Conservation (phyloP, 257 asterid species). For the Fraxinus quadrangulata region DNA sequence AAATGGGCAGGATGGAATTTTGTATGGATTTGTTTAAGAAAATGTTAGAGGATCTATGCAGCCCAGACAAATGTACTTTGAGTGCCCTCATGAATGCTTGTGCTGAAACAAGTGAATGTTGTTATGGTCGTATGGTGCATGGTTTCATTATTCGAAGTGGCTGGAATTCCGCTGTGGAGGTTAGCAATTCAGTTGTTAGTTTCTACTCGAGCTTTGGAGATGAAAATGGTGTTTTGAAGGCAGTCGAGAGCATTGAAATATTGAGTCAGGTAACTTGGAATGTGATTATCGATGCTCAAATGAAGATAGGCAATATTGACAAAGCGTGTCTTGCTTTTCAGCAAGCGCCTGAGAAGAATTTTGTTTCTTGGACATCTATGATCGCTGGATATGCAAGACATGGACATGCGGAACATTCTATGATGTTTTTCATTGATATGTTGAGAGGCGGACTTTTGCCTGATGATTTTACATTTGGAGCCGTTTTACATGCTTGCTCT, state of each 20-base stretch:
- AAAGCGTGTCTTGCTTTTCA: slow-evolving; percentile 49
- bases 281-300: slow-evolving; percentile 62
- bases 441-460: slow-evolving; percentile 41
- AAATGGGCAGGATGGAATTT: slow-evolving; percentile 38
- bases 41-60: slow-evolving; percentile 54
- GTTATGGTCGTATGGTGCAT: slow-evolving; percentile 46
- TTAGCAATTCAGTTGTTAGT: slow-evolving; percentile 63
- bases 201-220: slow-evolving; percentile 48
- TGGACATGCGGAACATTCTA: slow-evolving; percentile 53
- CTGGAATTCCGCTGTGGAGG: slow-evolving; percentile 66
- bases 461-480: slow-evolving; percentile 67
- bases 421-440: slow-evolving; percentile 44
- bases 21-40: slow-evolving; percentile 53
- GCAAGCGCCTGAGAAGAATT: slow-evolving; percentile 46
- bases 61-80: slow-evolving; percentile 68
- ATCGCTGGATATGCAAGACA: slow-evolving; percentile 56
- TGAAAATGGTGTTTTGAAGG: slow-evolving; percentile 47
- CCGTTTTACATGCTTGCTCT: slow-evolving; percentile 73
- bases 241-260: slow-evolving; percentile 34
- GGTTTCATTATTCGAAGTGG: slow-evolving; percentile 55
- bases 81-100: slow-evolving; percentile 64
- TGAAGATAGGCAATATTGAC: slow-evolving; percentile 56
- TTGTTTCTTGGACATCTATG: slow-evolving; percentile 74
- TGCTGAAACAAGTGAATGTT: slow-evolving; percentile 38
- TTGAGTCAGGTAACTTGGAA: slow-evolving; percentile 62